Evolutionary conservation across 129 eudicot genomes (phyloP), one percentile per base, ranked within the genome.

Genomic region (Chrysanthemum seticuspe): DNA sequence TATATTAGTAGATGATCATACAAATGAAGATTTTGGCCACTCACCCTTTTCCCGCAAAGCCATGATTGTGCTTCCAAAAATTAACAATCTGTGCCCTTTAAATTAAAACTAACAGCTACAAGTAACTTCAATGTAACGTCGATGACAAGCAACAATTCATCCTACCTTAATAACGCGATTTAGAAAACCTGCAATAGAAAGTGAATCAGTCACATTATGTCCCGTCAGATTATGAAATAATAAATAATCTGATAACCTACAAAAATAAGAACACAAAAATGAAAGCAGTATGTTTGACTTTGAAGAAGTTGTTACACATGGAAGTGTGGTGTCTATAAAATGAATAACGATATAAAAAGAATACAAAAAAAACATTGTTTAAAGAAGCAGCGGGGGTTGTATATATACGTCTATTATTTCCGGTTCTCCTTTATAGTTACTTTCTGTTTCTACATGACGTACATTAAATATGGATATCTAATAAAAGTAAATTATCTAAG

Each of bases 31-130:
- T 18, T 78, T 64, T 72, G 48, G 57, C 18, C 62, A 78, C 74
- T 65, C 25, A 72, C 82, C 82, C 58, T 78, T 78, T 78, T 72
- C 82, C 65, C 61, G 67, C 55, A 65, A 72, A 49, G 82, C 82
- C 82, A 78, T 78, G 49, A 72, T 47, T 51, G 68, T 65, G 78
- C 82, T 68, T 65, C 66, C 73, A 64, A 71, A 63, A 52, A 59
- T 70, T 54, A 63, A 44, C 44, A 63, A 56, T 7, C 21, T 13
- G 55, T 65, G 65, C 66, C 60, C 25, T 71, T 54, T 56, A 72
- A 10, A 16, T 56, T 78, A 56, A 56, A 34, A 71, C 56, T 25
- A 61, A 59, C 23, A 62, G 21, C 12, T 51, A 15, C 57, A 78
- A 14, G 63, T 56, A 65, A 19, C 62, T 55, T 68, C 31, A 72